Evolutionary conservation across 2,329 filamentous ascomycete genomes (phyloP), one percentile per base, ranked within the genome.

Genomic region (Hypocrella siamensis): DNA sequence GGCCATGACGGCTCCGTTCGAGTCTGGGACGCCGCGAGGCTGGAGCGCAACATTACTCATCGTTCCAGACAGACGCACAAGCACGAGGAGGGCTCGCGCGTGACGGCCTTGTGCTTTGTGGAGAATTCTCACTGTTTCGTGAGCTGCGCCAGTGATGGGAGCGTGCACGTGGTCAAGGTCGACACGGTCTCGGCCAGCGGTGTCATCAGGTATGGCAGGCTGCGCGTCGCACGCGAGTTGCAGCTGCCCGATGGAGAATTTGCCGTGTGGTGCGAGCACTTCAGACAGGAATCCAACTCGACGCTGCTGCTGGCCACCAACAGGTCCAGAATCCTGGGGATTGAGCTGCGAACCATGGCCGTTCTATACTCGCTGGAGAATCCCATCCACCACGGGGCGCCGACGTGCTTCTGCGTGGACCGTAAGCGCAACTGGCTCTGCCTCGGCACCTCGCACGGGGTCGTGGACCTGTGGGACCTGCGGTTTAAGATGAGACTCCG

Each of bases 101-200:
- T 96, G 3, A 75, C 83, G 19, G 77, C 82, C 11, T 54, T 98
- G 16, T 86, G 83, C 43, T 96, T 98, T 48, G 73, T 98, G 25
- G 86, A 96, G 47, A 81, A 85, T 42, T 93, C 86, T 0, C 85
- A 96, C 51, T 86, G 82, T 16, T 96, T 98, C 49, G 67, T 93
- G 38, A 93, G 82, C 47, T 90, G 83, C 32, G 86, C 82, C 5
- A 84, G 72, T 29, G 86, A 98, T 51, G 90, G 90, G 16, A 88
- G 77, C 43, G 76, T 98, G 8, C 79, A 93, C 47, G 81, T 92
- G 3, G 79, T 94, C 38, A 84, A 84, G 47, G 75, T 93, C n/a
- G 68, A 73, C 35, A 67, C 64, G 1, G 50, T 56, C 6, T 44
- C 54, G 4, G 52, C 57, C 15, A 58, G 51, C 33, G 54, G 56